Evolutionary conservation across 2,329 filamentous ascomycete genomes (phyloP), one percentile per base, ranked within the genome.

Genomic region (Calonectria montana): DNA sequence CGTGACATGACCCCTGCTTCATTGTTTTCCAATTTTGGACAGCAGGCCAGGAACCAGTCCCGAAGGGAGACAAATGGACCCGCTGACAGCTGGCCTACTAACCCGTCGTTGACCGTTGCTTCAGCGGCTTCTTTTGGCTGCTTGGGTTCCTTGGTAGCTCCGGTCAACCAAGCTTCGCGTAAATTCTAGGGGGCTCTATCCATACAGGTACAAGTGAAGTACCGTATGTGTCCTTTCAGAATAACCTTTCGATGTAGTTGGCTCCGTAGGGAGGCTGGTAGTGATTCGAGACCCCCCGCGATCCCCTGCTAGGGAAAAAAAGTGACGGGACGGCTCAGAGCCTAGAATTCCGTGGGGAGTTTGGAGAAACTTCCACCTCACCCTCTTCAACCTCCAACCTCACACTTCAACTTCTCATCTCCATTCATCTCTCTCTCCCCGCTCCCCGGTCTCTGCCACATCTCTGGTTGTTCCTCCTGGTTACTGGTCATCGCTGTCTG

Each of bases 281-380:
- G 59, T 31, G 39, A 70, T 53, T 69, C 63, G 69, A 63, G 65
- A 70, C 69, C 63, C 48, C 18, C 50, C 64, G 10, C 29, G 13
- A 55, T 73, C 69, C 79, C 76, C 72, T 77, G 75, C 73, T 73
- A 70, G 68, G 71, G 74, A 69, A 75, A 73, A 72, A 55, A 65
- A 43, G 53, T 39, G 27, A 47, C 29, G 45, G 63, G 63, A 39
- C 35, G 48, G 63, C 50, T 35, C 21, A 61, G 31, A 53, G 62
- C 37, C 59, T 74, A 73, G 73, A 76, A 74, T 70, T 73, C 73
- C 77, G 75, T 81, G 77, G 78, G 79, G 80, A 78, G 67, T 73
- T 79, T 81, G 76, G 81, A 80, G 79, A 83, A 84, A 81, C 83
- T 84, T 84, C 83, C 82, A 84, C 83, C 80, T 85, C 82, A 84